These are phyloP conservation scores for Penicillium expansum DNA, from an alignment of 2,329 filamentous ascomycete genomes.

Conservation along the genomic window DNA sequence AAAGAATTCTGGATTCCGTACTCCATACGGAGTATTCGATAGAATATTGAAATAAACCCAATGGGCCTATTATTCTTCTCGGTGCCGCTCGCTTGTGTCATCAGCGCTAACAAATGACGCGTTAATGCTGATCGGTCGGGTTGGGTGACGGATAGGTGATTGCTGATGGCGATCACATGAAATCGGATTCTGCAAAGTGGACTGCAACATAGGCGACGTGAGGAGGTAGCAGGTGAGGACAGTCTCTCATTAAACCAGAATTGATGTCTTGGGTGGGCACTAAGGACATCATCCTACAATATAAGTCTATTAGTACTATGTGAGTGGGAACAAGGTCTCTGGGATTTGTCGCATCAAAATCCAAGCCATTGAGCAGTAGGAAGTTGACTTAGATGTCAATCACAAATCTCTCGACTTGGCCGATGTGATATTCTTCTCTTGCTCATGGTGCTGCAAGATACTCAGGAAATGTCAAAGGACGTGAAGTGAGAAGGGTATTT, in stretches of 20 bases:
- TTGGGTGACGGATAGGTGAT: not conserved
- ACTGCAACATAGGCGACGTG: not conserved
- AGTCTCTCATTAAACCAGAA: not conserved
- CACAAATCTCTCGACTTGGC: not conserved
- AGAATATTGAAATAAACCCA: not conserved
- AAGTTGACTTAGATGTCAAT: not conserved
- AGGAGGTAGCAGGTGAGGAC: not conserved
- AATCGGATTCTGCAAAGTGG: not conserved
- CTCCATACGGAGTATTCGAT: not conserved
- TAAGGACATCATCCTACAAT: not conserved
- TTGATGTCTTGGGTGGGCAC: not conserved
- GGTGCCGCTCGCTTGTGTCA: not conserved
- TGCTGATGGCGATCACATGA: not conserved
- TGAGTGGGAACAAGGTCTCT: not conserved
- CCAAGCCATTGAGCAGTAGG: not conserved
- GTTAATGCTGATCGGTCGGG: constrained; percentile 9
- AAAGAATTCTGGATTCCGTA: not conserved
- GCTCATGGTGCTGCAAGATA: not conserved
- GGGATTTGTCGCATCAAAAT: not conserved
- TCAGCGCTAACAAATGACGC: constrained; percentile 10
- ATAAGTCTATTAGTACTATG: not conserved
- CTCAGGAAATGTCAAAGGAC: not conserved
- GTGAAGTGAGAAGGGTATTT: not conserved
- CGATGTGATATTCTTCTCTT: not conserved
- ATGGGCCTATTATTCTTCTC: not conserved